Evolutionary conservation across 2,329 filamentous ascomycete genomes (phyloP).

Genomic region (Trichophyton rubrum): DNA sequence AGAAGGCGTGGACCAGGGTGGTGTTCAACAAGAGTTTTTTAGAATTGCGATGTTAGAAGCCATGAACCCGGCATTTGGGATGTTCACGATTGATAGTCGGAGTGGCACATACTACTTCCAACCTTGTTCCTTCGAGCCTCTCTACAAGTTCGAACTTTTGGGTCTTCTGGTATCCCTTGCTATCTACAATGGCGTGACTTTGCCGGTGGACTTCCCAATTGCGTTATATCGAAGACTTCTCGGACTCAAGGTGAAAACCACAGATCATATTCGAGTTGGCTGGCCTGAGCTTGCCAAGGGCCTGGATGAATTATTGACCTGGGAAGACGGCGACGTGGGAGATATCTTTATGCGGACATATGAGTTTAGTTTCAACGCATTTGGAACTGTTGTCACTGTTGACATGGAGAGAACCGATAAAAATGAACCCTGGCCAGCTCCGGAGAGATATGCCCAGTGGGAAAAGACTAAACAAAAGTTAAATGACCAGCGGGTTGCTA

Average conservation of each 20-base stretch:
- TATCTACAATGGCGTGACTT: conserved; percentile 80
- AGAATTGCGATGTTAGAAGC: conserved; percentile 68
- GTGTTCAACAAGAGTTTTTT: conserved; percentile 95
- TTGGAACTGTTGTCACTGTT: conserved; percentile 42
- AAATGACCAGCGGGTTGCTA: conserved; percentile 5
- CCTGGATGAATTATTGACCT: conserved; percentile 59
- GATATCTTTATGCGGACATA: conserved; percentile 77
- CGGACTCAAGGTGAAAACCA: conserved; percentile 52
- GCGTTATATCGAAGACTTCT: conserved; percentile 74
- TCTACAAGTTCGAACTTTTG: conserved; percentile 82
- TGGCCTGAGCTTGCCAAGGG: conserved; percentile 74
- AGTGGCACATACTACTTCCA: conserved; percentile 82
- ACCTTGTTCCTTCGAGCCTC: conserved; percentile 64
- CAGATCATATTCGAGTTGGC: conserved; percentile 70
- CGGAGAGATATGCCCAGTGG: conserved; percentile 11
- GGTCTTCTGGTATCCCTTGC: conserved; percentile 81
- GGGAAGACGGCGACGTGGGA: conserved; percentile 67
- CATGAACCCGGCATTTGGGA: conserved; percentile 61
- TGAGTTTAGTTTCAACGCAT: conserved; percentile 60
- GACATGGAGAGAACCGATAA: conserved; percentile 39
- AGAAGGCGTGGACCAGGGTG: conserved; percentile 83
- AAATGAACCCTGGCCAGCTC: conserved; percentile 26
- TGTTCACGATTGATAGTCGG: conserved; percentile 58
- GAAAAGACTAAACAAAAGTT: conserved; percentile 8
- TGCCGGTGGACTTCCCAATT: conserved; percentile 78